Percentiles rank a stretch among this genome's conserved stretches.
These are phyloP conservation scores for Cichorium intybus DNA, from an alignment of 140 eudicot species.

Conservation along the genomic window DNA sequence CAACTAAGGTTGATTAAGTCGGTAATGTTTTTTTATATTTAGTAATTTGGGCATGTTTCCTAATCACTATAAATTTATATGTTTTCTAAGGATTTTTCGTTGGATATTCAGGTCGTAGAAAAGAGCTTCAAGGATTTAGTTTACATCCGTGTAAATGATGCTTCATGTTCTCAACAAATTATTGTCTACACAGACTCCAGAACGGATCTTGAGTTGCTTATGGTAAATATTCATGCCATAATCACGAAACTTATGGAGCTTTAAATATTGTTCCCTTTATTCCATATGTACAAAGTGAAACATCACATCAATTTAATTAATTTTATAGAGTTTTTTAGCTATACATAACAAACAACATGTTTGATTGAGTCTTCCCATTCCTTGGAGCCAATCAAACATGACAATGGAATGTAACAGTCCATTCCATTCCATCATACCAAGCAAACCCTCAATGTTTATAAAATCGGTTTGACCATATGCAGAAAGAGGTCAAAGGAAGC, in stretches of 20 bases:
- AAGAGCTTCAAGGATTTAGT: constrained; percentile 69
- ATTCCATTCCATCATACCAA: too few species aligned
- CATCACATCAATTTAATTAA: too few species aligned
- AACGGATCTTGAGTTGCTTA: constrained; percentile 60
- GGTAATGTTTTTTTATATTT: constrained; percentile 55
- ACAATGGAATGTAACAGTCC: too few species aligned
- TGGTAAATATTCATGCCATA: constrained; percentile 51
- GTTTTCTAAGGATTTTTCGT: not conserved
- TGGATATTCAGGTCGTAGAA: constrained; percentile 51
- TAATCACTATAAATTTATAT: not conserved
- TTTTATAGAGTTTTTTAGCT: too few species aligned
- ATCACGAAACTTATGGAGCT: not conserved
- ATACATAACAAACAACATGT: too few species aligned
- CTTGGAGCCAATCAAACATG: too few species aligned
- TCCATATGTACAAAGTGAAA: not conserved
- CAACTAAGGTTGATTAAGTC: constrained; percentile 82
- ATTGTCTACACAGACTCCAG: constrained; percentile 62
- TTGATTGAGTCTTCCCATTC: too few species aligned
- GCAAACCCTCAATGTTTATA: not conserved
- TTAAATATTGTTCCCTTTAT: not conserved
- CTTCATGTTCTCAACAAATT: constrained; percentile 43
- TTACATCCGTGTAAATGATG: constrained; percentile 53
- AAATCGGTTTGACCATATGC: constrained; percentile 17
- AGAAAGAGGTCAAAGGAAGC: constrained; percentile 67
- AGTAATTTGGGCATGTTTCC: not conserved